phyloP scores from a whole-genome alignment of 768 basidiomycete genomes.

The Hygrophorus pudorinus region DNA sequence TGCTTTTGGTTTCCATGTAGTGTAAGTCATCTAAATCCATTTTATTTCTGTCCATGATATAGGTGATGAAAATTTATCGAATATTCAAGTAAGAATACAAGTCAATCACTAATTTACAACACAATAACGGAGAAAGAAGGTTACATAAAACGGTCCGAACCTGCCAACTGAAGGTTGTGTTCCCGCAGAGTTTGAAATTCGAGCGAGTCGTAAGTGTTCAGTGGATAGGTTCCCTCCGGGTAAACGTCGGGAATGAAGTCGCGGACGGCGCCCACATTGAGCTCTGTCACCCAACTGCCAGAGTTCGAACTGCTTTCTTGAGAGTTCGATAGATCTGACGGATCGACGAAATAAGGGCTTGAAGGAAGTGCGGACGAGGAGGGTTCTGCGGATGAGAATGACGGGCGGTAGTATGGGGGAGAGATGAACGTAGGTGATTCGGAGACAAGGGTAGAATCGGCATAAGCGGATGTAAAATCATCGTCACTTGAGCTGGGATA shows the following conservation, averaged over 20 bases:
- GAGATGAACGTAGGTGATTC: too few relatives aligned
- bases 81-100: background rate
- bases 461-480: too few relatives aligned
- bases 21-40: conserved; percentile 7
- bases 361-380: background rate
- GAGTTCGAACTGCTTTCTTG: conserved; percentile 16
- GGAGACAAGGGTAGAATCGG: too few relatives aligned
- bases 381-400: too few relatives aligned
- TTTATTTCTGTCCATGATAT: background rate
- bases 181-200: conserved; percentile 21
- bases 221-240: conserved; percentile 3
- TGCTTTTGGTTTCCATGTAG: conserved; percentile 9
- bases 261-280: conserved; percentile 12
- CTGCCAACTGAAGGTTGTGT: conserved; percentile 3
- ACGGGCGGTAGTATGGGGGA: too few relatives aligned
- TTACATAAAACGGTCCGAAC: too few relatives aligned
- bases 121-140: too few relatives aligned
- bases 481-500: too few relatives aligned
- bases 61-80: background rate
- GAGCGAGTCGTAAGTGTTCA: conserved; percentile 3
- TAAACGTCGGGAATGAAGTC: conserved; percentile 16
- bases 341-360: conserved; percentile 9
- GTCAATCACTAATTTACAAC: too few relatives aligned
- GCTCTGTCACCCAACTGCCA: conserved; percentile 15
- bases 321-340: conserved; percentile 8